Evolutionary conservation across 257 asterid genomes (phyloP).

Genomic region (Verbascum thapsus): DNA sequence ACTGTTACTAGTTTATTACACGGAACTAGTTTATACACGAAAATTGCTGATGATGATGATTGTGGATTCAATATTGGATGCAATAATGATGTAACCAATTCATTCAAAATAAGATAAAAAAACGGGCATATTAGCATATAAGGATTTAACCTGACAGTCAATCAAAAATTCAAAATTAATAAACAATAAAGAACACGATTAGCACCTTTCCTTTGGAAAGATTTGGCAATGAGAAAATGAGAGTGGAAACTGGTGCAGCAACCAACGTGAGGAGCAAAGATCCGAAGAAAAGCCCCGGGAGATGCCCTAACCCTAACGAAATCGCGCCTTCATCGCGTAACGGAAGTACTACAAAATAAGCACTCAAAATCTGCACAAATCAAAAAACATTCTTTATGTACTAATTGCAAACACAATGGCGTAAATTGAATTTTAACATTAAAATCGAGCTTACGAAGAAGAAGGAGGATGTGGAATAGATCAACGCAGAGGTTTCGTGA

Average conservation of each 20-base stretch:
- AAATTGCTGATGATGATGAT: too few species aligned
- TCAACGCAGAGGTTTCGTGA: conserved; percentile 74
- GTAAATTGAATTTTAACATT: too few species aligned
- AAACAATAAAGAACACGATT: background rate
- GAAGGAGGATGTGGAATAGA: conserved; percentile 75
- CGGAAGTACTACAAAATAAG: conserved; percentile 95
- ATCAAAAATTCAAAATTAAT: conserved; percentile 13
- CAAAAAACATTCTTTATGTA: conserved; percentile 2
- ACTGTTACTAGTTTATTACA: too few species aligned
- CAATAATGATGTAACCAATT: too few species aligned
- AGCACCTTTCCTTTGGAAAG: conserved; percentile 85
- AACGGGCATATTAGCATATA: background rate
- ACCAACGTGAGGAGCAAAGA: conserved; percentile 84
- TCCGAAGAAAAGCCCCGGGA: conserved; percentile 84
- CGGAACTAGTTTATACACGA: too few species aligned
- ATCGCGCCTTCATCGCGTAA: conserved; percentile 99
- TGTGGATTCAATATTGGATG: too few species aligned
- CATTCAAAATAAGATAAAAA: conserved; percentile 2
- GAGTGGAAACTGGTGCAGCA: conserved; percentile 92
- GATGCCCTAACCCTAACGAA: conserved; percentile 78
- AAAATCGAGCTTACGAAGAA: conserved; percentile 63
- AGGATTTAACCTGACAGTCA: background rate
- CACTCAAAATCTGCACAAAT: conserved; percentile 81
- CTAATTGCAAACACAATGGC: background rate
- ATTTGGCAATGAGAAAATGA: conserved; percentile 85